A percentile compares a stretch with the other conserved stretches of the same genome.
Evolutionary conservation across 2,329 filamentous ascomycete species (phyloP).

Genomic region (Acrodontium crateriforme): DNA sequence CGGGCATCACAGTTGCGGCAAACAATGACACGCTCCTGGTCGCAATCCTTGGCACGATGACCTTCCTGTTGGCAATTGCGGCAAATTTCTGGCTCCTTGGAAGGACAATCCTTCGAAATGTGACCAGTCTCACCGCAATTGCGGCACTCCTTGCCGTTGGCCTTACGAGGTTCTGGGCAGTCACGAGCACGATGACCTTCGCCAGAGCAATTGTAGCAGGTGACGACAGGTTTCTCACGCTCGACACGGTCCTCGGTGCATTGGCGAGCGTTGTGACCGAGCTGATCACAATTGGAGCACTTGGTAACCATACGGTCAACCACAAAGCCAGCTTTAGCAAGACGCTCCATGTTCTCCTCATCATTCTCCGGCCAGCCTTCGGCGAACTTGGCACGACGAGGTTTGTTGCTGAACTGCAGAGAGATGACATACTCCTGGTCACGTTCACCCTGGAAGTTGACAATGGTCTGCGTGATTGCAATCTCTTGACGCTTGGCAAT

Average conservation of each 20-base stretch:
- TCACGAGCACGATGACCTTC: constrained; percentile 23
- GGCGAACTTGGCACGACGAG: constrained; percentile 32
- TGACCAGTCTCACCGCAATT: constrained; percentile 22
- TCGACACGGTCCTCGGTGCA: constrained; percentile 35
- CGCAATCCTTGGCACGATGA: constrained; percentile 20
- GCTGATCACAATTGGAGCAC: constrained; percentile 37
- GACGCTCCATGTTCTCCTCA: constrained; percentile 39
- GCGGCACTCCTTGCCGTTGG: constrained; percentile 20
- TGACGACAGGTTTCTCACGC: constrained; percentile 25
- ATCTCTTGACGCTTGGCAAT: constrained; percentile 47
- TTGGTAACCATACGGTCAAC: constrained; percentile 37
- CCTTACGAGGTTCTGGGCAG: constrained; percentile 27
- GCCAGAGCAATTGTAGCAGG: constrained; percentile 36
- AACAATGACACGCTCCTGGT: constrained; percentile 19
- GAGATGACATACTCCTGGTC: constrained; percentile 38
- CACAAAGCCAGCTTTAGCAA: constrained; percentile 37
- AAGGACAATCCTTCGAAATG: constrained; percentile 22
- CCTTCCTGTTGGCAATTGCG: constrained; percentile 23
- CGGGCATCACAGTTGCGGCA: constrained; percentile 23
- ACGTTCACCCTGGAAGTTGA: constrained; percentile 55
- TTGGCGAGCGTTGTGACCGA: constrained; percentile 34
- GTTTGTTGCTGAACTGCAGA: constrained; percentile 33
- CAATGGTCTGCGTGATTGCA: constrained; percentile 47
- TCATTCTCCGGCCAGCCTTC: constrained; percentile 35
- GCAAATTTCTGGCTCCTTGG: constrained; percentile 16